Evolutionary conservation across 331 rosid species (phyloP).

Genomic region (Acacia concinna): DNA sequence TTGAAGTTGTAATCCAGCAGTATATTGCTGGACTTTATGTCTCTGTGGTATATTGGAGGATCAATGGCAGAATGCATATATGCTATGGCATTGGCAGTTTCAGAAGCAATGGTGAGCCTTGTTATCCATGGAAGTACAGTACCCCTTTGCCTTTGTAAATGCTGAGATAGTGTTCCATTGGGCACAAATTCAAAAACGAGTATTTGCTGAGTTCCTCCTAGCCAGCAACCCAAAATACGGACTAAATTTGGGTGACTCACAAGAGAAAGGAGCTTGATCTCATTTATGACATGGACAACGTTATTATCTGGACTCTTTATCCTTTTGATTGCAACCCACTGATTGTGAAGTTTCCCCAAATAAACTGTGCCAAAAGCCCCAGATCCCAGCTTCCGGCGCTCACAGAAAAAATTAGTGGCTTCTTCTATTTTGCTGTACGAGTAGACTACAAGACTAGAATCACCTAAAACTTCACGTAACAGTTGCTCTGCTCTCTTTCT

Average conservation of each 20-base stretch:
- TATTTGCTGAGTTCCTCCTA: slow-evolving; percentile 77
- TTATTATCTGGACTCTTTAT: slow-evolving; percentile 70
- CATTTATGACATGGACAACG: slow-evolving; percentile 85
- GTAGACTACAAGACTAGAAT: slow-evolving; percentile 57
- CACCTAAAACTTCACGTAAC: slow-evolving; percentile 72
- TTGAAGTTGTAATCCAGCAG: slow-evolving; percentile 68
- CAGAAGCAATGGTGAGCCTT: slow-evolving; percentile 80
- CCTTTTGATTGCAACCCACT: slow-evolving; percentile 76
- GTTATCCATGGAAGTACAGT: slow-evolving; percentile 73
- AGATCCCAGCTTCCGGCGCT: slow-evolving; percentile 67
- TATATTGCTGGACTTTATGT: slow-evolving; percentile 85
- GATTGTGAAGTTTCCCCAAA: slow-evolving; percentile 67
- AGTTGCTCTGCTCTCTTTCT: slow-evolving; percentile 58
- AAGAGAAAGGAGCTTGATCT: slow-evolving; percentile 79
- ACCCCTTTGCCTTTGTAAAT: slow-evolving; percentile 72
- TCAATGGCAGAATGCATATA: slow-evolving; percentile 77
- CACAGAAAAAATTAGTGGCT: slow-evolving; percentile 73
- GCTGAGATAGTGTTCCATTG: slow-evolving; percentile 82
- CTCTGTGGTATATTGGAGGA: slow-evolving; percentile 96
- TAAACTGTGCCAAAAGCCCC: slow-evolving; percentile 93
- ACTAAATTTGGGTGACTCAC: slow-evolving; percentile 95
- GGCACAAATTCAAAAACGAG: slow-evolving; percentile 85
- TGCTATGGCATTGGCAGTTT: slow-evolving; percentile 84
- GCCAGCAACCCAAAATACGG: slow-evolving; percentile 88
- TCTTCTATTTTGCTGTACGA: slow-evolving; percentile 71